Evolutionary conservation across 345 rosid species (phyloP).

Genomic region (Kandelia obovata): DNA sequence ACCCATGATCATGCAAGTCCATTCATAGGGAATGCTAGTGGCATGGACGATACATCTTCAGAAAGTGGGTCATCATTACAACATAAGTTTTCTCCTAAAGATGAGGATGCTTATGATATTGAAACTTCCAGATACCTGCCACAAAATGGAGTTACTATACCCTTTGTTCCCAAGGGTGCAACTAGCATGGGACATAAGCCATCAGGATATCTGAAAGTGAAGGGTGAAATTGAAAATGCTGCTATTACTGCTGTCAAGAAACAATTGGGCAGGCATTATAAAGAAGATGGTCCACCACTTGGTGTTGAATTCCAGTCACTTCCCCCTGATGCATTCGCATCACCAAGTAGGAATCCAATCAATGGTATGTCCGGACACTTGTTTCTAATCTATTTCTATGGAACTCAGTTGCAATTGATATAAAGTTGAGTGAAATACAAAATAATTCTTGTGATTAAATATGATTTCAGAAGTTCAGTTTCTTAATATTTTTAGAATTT

Average conservation of each 20-base stretch:
- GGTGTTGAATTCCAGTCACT: constrained; percentile 72
- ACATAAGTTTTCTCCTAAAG: constrained; percentile 46
- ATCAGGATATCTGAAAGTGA: constrained; percentile 83
- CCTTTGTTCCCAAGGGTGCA: constrained; percentile 27
- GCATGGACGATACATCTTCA: constrained; percentile 66
- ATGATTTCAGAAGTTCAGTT: not conserved
- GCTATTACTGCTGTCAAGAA: constrained; percentile 79
- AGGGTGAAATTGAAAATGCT: constrained; percentile 64
- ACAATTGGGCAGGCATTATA: constrained; percentile 76
- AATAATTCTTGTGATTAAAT: not conserved
- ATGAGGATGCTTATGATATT: constrained; percentile 35
- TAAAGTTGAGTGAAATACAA: not conserved
- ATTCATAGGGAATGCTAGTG: constrained; percentile 38
- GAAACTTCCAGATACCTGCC: constrained; percentile 30
- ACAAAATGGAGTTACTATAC: constrained; percentile 33
- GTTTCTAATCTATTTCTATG: constrained; percentile 18
- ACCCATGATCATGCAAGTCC: constrained; percentile 35
- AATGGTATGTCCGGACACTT: constrained; percentile 42
- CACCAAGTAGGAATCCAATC: constrained; percentile 39
- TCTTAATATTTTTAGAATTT: not conserved
- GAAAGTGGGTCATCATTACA: constrained; percentile 64
- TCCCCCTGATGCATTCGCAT: constrained; percentile 89
- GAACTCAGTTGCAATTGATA: not conserved
- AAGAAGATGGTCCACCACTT: constrained; percentile 81
- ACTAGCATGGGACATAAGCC: constrained; percentile 57